phyloP scores from a whole-genome alignment of 805 yeast genomes.

The Cyberlindnera petersonii region DNA sequence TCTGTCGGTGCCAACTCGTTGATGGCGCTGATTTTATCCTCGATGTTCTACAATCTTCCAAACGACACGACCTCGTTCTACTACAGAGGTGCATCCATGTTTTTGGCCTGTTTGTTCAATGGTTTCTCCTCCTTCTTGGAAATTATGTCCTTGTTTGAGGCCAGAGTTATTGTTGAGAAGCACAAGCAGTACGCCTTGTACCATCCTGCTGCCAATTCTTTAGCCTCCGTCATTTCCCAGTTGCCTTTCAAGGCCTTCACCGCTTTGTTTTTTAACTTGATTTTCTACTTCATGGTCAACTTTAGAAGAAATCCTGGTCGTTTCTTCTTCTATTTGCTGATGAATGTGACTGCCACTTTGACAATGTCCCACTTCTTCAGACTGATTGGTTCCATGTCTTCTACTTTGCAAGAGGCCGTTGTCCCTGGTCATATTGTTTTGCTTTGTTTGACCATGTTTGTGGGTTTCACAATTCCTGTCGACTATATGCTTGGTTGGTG shows the following conservation, averaged over 20 bases:
- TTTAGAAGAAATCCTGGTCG: conserved; percentile 50
- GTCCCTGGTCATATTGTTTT: conserved; percentile 53
- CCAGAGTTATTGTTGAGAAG: conserved; percentile 53
- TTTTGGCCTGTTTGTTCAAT: conserved; percentile 61
- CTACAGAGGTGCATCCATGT: conserved; percentile 59
- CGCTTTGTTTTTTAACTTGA: conserved; percentile 43
- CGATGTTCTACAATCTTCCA: conserved; percentile 52
- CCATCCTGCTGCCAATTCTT: conserved; percentile 61
- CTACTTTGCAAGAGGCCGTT: conserved; percentile 50
- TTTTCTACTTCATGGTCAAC: conserved; percentile 51
- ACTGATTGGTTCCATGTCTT: conserved; percentile 46
- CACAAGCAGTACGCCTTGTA: conserved; percentile 56
- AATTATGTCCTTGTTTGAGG: conserved; percentile 33
- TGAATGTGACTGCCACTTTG: conserved; percentile 41
- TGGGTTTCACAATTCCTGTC: conserved; percentile 58
- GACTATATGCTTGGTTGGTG: conserved; percentile 60
- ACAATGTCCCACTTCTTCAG: conserved; percentile 58
- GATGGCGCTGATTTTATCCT: conserved; percentile 54
- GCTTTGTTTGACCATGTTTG: conserved; percentile 44
- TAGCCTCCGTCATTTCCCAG: conserved; percentile 59
- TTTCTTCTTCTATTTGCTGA: conserved; percentile 50
- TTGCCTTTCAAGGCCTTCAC: conserved; percentile 46
- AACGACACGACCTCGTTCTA: conserved; percentile 44
- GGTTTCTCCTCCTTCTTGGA: conserved; percentile 60
- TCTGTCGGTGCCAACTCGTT: conserved; percentile 41